phyloP scores from a whole-genome alignment of 148 eudicot genomes.

The Cornus controversa region DNA sequence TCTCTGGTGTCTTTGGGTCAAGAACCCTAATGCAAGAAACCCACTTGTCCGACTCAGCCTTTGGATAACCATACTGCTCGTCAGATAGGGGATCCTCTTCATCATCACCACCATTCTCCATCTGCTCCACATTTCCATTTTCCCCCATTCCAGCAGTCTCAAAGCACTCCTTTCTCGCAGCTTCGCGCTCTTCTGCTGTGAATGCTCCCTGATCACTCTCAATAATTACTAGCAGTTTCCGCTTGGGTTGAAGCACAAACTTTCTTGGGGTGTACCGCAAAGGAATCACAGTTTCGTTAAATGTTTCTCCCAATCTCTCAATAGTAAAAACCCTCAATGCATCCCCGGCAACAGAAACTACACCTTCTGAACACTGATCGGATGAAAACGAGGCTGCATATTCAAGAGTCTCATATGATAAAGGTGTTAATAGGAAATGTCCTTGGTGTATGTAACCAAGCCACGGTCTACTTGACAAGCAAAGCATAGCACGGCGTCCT shows the following conservation, averaged over 20 bases:
- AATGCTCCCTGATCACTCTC: slow-evolving; percentile 97
- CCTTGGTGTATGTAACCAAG: slow-evolving; percentile 99
- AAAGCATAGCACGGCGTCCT: slow-evolving; percentile 93
- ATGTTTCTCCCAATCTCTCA: slow-evolving; percentile 95
- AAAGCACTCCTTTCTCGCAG: slow-evolving; percentile 78
- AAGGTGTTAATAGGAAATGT: slow-evolving; percentile 88
- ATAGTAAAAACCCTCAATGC: slow-evolving; percentile 86
- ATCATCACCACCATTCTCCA: slow-evolving; percentile 81
- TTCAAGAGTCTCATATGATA: slow-evolving; percentile 90
- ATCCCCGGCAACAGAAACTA: slow-evolving; percentile 96
- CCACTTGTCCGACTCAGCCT: slow-evolving; percentile 87
- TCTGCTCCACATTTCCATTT: slow-evolving; percentile 69
- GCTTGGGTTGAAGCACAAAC: slow-evolving; percentile 85
- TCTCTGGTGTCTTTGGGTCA: slow-evolving; percentile 75
- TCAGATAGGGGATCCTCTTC: slow-evolving; percentile 82
- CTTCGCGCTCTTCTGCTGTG: slow-evolving; percentile 92
- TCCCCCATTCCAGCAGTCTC: slow-evolving; percentile 81
- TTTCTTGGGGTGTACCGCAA: slow-evolving; percentile 94
- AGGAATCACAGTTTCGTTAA: slow-evolving; percentile 84
- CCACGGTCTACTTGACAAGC: slow-evolving; percentile 98
- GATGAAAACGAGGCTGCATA: slow-evolving; percentile 96
- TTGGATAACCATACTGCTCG: slow-evolving; percentile 97
- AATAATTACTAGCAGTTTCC: slow-evolving; percentile 70
- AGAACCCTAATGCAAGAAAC: slow-evolving; percentile 96
- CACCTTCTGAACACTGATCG: slow-evolving; percentile 99